Conservation (phyloP, 805 yeast species). For the Sungouiella blattae region DNA sequence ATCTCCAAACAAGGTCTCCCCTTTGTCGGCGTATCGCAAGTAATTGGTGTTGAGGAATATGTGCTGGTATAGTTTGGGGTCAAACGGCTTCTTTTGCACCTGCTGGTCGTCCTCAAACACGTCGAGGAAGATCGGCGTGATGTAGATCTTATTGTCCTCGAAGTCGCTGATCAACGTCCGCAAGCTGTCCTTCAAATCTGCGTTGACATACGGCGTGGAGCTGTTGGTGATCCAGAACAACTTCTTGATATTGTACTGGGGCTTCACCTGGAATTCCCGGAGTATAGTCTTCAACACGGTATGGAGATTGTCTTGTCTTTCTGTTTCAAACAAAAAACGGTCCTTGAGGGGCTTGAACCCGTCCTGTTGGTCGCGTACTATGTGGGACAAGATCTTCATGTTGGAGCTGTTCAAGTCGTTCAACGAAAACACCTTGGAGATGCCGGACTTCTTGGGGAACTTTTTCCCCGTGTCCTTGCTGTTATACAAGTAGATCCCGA, state of each 20-base stretch:
- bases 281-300: conserved; percentile 48
- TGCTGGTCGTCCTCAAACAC: conserved; percentile 6
- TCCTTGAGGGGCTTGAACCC: conserved; percentile 7
- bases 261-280: conserved; percentile 49
- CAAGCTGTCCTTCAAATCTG: conserved; percentile 44
- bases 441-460: conserved; percentile 34
- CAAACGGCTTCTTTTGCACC: conserved; percentile 25
- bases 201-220: conserved; percentile 57
- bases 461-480: conserved; percentile 30
- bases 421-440: conserved; percentile 49
- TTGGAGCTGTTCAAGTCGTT: conserved; percentile 52
- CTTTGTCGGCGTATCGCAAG: conserved; percentile 20
- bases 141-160: conserved; percentile 47
- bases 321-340: conserved; percentile 10
- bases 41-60: conserved; percentile 50
- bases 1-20: no score
- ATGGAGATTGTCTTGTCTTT: conserved; percentile 25
- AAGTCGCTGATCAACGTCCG: conserved; percentile 60
- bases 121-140: conserved; percentile 61
- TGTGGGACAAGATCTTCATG: conserved; percentile 54
- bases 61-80: conserved; percentile 48
- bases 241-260: conserved; percentile 51
- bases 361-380: conserved; percentile 42
- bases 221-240: conserved; percentile 72
- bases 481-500: conserved; percentile 68